Conservation (phyloP, 805 yeast species). For the Ogataea pilisensis region DNA sequence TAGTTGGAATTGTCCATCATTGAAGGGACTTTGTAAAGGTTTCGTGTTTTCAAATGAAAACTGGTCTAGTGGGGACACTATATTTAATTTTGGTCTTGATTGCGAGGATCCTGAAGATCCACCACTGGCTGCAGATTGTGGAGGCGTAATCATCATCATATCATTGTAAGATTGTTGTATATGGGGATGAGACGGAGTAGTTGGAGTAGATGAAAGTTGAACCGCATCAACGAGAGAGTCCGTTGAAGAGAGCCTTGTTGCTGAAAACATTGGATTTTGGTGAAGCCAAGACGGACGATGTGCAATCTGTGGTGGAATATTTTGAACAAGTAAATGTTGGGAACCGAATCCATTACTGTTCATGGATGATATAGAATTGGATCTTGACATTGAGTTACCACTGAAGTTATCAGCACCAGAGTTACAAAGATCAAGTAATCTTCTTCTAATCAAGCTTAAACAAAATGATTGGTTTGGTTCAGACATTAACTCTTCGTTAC, state of each 20-base stretch:
- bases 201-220: conserved; percentile 15
- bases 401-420: conserved; percentile 16
- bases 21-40: conserved; percentile 26
- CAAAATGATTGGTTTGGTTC: conserved; percentile 23
- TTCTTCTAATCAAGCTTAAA: conserved; percentile 29
- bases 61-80: conserved; percentile 10
- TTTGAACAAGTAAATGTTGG: background rate
- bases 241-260: conserved; percentile 30
- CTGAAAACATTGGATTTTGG: conserved; percentile 27
- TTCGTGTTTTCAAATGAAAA: conserved; percentile 19
- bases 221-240: conserved; percentile 34
- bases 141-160: conserved; percentile 19
- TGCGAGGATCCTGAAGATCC: too few relatives aligned
- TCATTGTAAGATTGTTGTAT: conserved; percentile 4
- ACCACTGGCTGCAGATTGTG: conserved; percentile 15
- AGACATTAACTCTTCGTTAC: conserved; percentile 26
- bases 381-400: conserved; percentile 23
- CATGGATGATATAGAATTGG: conserved; percentile 23
- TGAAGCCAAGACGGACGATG: conserved; percentile 35
- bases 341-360: conserved; percentile 1
- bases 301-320: conserved; percentile 3
- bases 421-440: conserved; percentile 31
- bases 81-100: conserved; percentile 7
- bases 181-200: conserved; percentile 6
- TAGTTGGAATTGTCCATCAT: conserved; percentile 14